phyloP scores from a whole-genome alignment of 2,329 filamentous ascomycete genomes.

The Colletotrichum musicola region DNA sequence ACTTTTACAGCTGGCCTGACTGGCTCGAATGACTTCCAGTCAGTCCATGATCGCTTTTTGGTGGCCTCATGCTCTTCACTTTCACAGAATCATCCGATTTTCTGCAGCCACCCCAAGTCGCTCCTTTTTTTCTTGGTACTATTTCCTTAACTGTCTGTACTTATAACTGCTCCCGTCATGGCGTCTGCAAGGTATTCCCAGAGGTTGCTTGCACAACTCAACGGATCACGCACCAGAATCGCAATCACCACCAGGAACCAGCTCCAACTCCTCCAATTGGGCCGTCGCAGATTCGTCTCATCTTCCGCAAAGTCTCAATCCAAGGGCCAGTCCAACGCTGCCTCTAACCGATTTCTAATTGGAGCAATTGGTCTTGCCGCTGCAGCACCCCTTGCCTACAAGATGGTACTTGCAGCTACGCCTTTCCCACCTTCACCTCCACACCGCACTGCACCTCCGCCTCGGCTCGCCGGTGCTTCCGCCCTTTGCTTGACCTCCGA shows the following conservation, averaged over 20 bases:
- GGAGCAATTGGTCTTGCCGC: slow-evolving; percentile 62
- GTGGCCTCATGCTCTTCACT: slow-evolving; percentile 35
- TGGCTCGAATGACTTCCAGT: slow-evolving; percentile 36
- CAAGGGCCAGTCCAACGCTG: slow-evolving; percentile 29
- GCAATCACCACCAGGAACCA: slow-evolving; percentile 21
- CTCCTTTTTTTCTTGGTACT: slow-evolving; percentile 18
- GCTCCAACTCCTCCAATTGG: slow-evolving; percentile 27
- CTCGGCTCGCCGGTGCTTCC: slow-evolving; percentile 6
- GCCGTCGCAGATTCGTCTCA: slow-evolving; percentile 38
- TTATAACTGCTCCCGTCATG: slow-evolving; percentile 32
- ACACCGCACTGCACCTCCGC: neutral
- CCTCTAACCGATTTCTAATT: slow-evolving; percentile 40
- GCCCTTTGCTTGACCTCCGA: slow-evolving; percentile 20
- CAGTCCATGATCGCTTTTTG: slow-evolving; percentile 34
- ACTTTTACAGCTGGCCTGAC: slow-evolving; percentile 39
- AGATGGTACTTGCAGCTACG: slow-evolving; percentile 62
- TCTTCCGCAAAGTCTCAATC: slow-evolving; percentile 35
- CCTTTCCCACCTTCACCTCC: slow-evolving; percentile 18
- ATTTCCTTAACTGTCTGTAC: slow-evolving; percentile 4
- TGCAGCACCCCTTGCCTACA: slow-evolving; percentile 67
- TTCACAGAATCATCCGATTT: slow-evolving; percentile 36
- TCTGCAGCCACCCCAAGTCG: slow-evolving; percentile 20
- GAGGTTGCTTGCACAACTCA: slow-evolving; percentile 37
- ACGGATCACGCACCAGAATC: slow-evolving; percentile 25
- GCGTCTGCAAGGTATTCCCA: slow-evolving; percentile 19